These are phyloP conservation scores for Xylona heveae DNA, from an alignment of 495 filamentous ascomycete genomes.

Conservation along the genomic window DNA sequence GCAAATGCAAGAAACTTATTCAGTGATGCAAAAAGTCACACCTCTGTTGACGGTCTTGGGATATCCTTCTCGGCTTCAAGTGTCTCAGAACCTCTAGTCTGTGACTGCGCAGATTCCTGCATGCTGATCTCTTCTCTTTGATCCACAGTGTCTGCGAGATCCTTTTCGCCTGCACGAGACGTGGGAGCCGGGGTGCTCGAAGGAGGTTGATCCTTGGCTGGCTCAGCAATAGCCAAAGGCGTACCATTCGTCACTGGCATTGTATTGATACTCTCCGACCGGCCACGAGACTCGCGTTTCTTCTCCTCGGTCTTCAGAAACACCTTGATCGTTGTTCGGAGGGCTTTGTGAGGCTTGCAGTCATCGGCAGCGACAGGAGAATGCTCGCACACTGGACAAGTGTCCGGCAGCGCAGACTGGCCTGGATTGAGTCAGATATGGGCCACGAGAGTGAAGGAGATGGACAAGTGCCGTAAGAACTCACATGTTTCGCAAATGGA, in stretches of 20 bases:
- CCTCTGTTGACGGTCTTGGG: constrained; percentile 21
- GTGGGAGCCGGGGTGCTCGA: no score
- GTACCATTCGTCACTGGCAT: no score
- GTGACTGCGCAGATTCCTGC: no score
- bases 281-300: constrained; percentile 33
- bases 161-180: no score
- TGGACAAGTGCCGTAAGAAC: constrained; percentile 12
- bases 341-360: constrained; percentile 70
- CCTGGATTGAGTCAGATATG: constrained; percentile 22
- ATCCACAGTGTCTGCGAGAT: no score
- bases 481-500: constrained; percentile 80
- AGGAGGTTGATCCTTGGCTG: constrained; percentile 1
- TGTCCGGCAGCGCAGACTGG: constrained; percentile 51
- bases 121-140: no score
- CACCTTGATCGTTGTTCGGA: constrained; percentile 73
- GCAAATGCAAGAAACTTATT: no score
- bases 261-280: no score
- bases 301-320: constrained; percentile 78
- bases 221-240: background rate
- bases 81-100: no score
- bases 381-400: constrained; percentile 87
- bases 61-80: constrained; percentile 12
- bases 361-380: constrained; percentile 63
- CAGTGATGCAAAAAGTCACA: constrained; percentile 8
- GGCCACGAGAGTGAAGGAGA: background rate